Percentiles rank a stretch among this genome's conserved stretches.
These are phyloP conservation scores for Trichosporon sp. DNA, from an alignment of 1,284 basidiomycete genomes.

Conservation along the genomic window DNA sequence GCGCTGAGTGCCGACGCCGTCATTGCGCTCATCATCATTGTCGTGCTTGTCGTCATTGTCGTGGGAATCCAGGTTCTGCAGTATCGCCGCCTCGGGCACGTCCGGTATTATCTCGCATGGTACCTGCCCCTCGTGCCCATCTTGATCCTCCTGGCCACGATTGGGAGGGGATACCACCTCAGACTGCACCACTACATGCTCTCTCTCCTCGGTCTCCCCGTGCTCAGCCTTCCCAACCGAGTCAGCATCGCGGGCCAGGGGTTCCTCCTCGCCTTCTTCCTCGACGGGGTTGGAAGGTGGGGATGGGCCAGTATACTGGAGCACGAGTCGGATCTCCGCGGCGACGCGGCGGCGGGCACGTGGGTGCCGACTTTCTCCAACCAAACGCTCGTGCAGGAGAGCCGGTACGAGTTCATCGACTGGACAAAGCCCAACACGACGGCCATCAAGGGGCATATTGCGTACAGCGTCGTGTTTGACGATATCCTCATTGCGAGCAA, in stretches of 20 bases:
- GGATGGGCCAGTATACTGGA: slow-evolving; percentile 52
- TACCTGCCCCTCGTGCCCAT: slow-evolving; percentile 49
- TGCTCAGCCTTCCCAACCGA: slow-evolving; percentile 48
- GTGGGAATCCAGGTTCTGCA: slow-evolving; percentile 44
- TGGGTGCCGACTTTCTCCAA: slow-evolving; percentile 28
- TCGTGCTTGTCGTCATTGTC: slow-evolving; percentile 38
- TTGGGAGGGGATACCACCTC: slow-evolving; percentile 43
- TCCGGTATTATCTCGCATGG: slow-evolving; percentile 49
- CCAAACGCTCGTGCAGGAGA: background rate
- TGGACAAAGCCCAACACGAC: slow-evolving; percentile 34
- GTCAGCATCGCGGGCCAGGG: slow-evolving; percentile 46
- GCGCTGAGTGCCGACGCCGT: slow-evolving; percentile 40
- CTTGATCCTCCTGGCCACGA: slow-evolving; percentile 42
- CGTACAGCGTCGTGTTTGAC: slow-evolving; percentile 39
- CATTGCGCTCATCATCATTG: slow-evolving; percentile 38
- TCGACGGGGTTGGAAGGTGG: slow-evolving; percentile 53
- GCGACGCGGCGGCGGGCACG: slow-evolving; percentile 37
- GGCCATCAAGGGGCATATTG: slow-evolving; percentile 30
- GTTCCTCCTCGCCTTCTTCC: slow-evolving; percentile 48
- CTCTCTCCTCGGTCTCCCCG: slow-evolving; percentile 44
- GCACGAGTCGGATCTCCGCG: slow-evolving; percentile 29
- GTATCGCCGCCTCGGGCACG: slow-evolving; percentile 41
- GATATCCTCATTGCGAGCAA: slow-evolving; percentile 36
- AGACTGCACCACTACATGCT: slow-evolving; percentile 52
- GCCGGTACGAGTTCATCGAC: slow-evolving; percentile 23